phyloP scores from a whole-genome alignment of 1,284 basidiomycete species.

The Schizophyllum amplum region DNA sequence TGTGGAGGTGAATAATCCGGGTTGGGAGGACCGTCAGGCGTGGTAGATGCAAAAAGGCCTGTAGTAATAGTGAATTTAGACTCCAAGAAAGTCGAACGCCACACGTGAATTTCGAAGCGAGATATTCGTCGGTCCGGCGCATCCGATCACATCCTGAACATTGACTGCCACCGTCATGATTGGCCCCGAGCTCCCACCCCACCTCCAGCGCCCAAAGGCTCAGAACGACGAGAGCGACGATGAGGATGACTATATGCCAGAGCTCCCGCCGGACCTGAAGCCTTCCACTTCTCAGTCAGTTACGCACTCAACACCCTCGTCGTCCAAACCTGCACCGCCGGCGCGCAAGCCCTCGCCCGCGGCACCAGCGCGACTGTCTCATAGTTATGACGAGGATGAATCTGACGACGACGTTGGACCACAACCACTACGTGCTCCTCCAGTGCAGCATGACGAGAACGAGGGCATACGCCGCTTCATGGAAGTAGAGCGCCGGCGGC shows the following conservation, averaged over 20 bases:
- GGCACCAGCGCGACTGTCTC: conserved; percentile 20
- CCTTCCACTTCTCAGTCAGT: conserved; percentile 19
- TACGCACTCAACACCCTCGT: conserved; percentile 21
- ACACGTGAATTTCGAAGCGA: too few relatives aligned
- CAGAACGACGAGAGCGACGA: conserved; percentile 29
- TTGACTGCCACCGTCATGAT: too few relatives aligned
- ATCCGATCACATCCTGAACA: too few relatives aligned
- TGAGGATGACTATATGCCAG: conserved; percentile 54
- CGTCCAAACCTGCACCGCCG: conserved; percentile 15
- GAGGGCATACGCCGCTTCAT: conserved; percentile 73
- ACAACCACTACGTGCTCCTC: conserved; percentile 47
- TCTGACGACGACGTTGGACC: conserved; percentile 76
- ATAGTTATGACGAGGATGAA: conserved; percentile 46
- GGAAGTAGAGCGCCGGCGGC: conserved; percentile 70
- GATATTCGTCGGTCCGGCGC: too few relatives aligned
- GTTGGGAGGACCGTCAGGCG: conserved; percentile 26
- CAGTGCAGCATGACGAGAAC: conserved; percentile 24
- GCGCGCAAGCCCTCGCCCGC: conserved; percentile 22
- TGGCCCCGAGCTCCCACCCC: conserved; percentile 43
- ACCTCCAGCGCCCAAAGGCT: conserved; percentile 21
- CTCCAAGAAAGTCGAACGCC: too few relatives aligned
- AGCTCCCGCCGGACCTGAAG: conserved; percentile 54
- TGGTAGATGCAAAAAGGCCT: too few relatives aligned
- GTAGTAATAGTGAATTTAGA: too few relatives aligned
- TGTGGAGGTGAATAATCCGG: conserved; percentile 52